These are phyloP conservation scores for Globisporangium alternatum DNA, from an alignment of 352 stramenopile genomes.

Conservation along the genomic window DNA sequence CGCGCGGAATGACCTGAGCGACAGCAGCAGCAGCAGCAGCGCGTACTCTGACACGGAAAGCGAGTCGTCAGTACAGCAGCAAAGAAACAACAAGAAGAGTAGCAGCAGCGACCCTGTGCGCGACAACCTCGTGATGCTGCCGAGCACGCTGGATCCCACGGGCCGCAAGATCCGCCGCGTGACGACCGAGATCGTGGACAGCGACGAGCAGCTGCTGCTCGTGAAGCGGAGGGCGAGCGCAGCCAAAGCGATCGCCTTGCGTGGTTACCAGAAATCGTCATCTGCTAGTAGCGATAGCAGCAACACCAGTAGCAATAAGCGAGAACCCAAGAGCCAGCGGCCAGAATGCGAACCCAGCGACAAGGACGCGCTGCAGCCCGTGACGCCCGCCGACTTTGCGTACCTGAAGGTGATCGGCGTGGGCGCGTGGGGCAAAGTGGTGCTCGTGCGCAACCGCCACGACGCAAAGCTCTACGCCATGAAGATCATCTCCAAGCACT, in stretches of 20 bases:
- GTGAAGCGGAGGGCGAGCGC: slow-evolving; percentile 47
- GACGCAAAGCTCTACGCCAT: slow-evolving; percentile 71
- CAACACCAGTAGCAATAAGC: not conserved
- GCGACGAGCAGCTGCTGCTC: slow-evolving; percentile 51
- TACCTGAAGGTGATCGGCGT: slow-evolving; percentile 88
- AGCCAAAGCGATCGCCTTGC: slow-evolving; percentile 86
- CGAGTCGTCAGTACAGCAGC: slow-evolving; percentile 11
- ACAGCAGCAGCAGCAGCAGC: slow-evolving; percentile 16
- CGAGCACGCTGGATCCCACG: slow-evolving; percentile 47
- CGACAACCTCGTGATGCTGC: slow-evolving; percentile 49
- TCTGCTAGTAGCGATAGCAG: not conserved
- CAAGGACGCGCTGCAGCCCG: slow-evolving; percentile 1
- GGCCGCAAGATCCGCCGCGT: slow-evolving; percentile 53
- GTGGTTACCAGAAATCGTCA: slow-evolving; percentile 16
- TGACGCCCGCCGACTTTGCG: slow-evolving; percentile 74
- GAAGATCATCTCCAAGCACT: slow-evolving; percentile 68
- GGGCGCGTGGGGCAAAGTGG: slow-evolving; percentile 82
- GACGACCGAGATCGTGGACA: slow-evolving; percentile 43
- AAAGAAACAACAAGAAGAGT: not conserved
- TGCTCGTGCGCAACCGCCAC: slow-evolving; percentile 61
- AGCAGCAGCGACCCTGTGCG: slow-evolving; percentile 13
- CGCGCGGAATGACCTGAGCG: slow-evolving; percentile 11
- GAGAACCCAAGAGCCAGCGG: not conserved
- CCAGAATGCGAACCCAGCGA: no score
- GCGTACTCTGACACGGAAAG: slow-evolving; percentile 36